Conservation (phyloP, 2,329 filamentous ascomycete genomes). For the Endothia cerciana region DNA sequence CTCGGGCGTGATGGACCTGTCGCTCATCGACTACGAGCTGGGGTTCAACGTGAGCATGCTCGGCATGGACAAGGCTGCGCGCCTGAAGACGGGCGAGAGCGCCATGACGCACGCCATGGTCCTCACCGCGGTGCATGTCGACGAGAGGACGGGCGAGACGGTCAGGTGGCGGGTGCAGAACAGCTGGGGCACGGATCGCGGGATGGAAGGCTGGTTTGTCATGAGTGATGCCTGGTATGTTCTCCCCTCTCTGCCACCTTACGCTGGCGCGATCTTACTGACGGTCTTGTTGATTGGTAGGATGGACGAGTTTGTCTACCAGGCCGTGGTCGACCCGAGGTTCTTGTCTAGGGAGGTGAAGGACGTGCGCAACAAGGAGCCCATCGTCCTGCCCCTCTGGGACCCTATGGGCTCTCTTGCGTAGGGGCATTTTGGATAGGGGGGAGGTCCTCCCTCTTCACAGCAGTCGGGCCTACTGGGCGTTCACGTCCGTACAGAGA, state of each 20-base stretch:
- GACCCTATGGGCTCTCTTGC: conserved; percentile 80
- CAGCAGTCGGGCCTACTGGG: too few species aligned
- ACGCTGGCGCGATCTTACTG: neutral
- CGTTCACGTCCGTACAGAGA: too few species aligned
- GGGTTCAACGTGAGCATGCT: conserved; percentile 80
- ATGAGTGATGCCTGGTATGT: conserved; percentile 74
- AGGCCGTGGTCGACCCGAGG: conserved; percentile 79
- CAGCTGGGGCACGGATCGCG: conserved; percentile 73
- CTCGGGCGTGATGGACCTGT: conserved; percentile 79
- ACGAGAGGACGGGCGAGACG: conserved; percentile 61
- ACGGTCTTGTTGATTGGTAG: neutral
- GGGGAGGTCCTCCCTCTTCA: too few species aligned
- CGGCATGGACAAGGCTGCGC: conserved; percentile 74
- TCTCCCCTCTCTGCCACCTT: neutral
- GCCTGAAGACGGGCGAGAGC: conserved; percentile 74
- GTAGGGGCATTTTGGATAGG: too few species aligned
- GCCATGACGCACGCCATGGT: conserved; percentile 95
- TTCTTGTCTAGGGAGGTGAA: conserved; percentile 67
- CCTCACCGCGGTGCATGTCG: conserved; percentile 81
- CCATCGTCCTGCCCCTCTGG: conserved; percentile 75
- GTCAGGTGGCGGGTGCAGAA: conserved; percentile 88
- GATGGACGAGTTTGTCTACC: conserved; percentile 81
- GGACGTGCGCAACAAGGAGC: conserved; percentile 71
- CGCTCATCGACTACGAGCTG: conserved; percentile 77
- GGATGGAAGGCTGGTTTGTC: conserved; percentile 83